These are phyloP conservation scores for Lenzites betulinus DNA, from an alignment of 768 basidiomycete genomes.

Conservation along the genomic window DNA sequence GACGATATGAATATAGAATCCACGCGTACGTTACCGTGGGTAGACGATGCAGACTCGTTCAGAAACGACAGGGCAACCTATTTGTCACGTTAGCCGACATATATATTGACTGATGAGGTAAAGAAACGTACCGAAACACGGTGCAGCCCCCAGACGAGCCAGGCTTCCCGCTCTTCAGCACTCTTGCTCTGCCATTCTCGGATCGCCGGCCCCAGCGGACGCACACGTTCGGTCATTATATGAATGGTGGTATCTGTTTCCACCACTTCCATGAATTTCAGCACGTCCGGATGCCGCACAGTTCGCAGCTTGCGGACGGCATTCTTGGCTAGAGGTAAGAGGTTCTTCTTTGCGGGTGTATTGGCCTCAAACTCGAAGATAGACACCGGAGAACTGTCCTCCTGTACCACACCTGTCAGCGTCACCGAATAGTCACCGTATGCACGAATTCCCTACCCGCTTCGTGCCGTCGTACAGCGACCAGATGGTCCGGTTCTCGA, in stretches of 20 bases:
- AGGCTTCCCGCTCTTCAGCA: constrained; percentile 75
- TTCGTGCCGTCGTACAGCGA: constrained; percentile 86
- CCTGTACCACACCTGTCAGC: constrained; percentile 49
- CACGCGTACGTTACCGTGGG: constrained; percentile 78
- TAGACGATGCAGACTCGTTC: constrained; percentile 79
- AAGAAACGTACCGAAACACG: constrained; percentile 71
- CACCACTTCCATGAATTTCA: constrained; percentile 92
- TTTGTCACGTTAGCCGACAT: neutral
- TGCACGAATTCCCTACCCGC: constrained; percentile 52
- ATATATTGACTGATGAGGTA: constrained; percentile 11
- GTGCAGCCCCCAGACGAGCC: constrained; percentile 93
- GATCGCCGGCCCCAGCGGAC: constrained; percentile 66
- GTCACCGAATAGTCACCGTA: neutral
- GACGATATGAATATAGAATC: constrained; percentile 87
- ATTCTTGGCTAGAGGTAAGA: constrained; percentile 82
- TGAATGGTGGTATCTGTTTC: constrained; percentile 87
- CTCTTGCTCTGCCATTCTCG: constrained; percentile 62
- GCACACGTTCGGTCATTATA: constrained; percentile 94
- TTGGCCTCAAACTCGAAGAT: constrained; percentile 90
- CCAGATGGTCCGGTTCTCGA: constrained; percentile 77
- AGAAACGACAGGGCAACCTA: constrained; percentile 90
- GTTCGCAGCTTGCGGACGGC: constrained; percentile 87
- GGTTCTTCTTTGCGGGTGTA: constrained; percentile 55
- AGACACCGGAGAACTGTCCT: constrained; percentile 83
- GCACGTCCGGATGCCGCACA: constrained; percentile 92